These are phyloP conservation scores for Botrytis fabae DNA, from an alignment of 2,329 filamentous ascomycete genomes.

Conservation along the genomic window DNA sequence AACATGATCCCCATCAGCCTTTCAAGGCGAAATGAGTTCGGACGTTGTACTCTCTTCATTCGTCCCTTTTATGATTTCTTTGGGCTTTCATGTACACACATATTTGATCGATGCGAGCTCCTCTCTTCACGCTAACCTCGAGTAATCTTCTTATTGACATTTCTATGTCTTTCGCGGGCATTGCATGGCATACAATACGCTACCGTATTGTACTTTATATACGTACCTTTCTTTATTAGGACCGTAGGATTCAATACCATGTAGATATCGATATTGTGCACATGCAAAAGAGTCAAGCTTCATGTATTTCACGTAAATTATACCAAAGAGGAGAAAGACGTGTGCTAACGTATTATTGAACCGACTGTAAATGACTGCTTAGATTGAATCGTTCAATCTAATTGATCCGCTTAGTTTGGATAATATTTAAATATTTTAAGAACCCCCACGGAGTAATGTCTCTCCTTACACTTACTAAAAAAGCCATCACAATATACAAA, in stretches of 20 bases:
- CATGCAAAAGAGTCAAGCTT: background rate
- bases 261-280: background rate
- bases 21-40: constrained; percentile 19
- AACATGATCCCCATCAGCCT: constrained; percentile 19
- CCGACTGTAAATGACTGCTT: background rate
- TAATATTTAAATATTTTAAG: background rate
- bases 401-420: background rate
- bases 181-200: background rate
- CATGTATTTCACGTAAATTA: background rate
- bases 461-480: background rate
- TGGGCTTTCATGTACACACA: background rate
- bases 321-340: background rate
- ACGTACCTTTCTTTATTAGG: background rate
- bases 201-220: background rate
- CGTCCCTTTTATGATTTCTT: background rate
- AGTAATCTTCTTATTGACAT: background rate
- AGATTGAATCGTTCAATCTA: background rate
- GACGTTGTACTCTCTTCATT: background rate
- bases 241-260: background rate
- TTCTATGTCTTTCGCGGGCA: background rate
- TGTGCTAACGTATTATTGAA: background rate
- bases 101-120: constrained; percentile 1
- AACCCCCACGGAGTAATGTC: background rate
- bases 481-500: background rate
- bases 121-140: background rate